Percentiles rank a stretch among this genome's conserved stretches.
These are phyloP conservation scores for Sonneratia alba DNA, from an alignment of 345 rosid species.

Conservation along the genomic window DNA sequence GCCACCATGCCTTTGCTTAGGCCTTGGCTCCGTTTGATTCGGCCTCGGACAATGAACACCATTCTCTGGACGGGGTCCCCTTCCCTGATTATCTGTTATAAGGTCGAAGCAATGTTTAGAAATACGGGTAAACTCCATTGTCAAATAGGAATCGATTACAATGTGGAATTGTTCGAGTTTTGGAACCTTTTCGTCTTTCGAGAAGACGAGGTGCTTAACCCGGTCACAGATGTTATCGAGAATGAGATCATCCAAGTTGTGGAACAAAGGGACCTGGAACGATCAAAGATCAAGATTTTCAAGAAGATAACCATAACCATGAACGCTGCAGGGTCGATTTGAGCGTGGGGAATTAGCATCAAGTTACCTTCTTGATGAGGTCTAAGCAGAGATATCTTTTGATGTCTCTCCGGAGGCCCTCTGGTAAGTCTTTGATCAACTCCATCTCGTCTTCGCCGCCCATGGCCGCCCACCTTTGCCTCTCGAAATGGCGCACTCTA, in stretches of 20 bases:
- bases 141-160: background rate
- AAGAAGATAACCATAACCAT: background rate
- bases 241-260: constrained; percentile 66
- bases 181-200: constrained; percentile 76
- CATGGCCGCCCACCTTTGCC: constrained; percentile 59
- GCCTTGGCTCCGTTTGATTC: constrained; percentile 47
- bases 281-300: background rate
- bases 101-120: background rate
- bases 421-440: constrained; percentile 65
- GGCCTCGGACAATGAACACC: constrained; percentile 59
- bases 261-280: constrained; percentile 70
- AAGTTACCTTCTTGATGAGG: constrained; percentile 59
- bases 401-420: constrained; percentile 83
- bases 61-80: constrained; percentile 87
- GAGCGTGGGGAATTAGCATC: background rate
- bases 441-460: constrained; percentile 79
- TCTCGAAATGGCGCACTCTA: constrained; percentile 69
- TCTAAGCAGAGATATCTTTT: constrained; percentile 77
- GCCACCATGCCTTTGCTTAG: constrained; percentile 70
- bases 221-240: constrained; percentile 91
- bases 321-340: background rate
- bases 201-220: constrained; percentile 61
- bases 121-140: background rate
- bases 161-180: background rate
- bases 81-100: constrained; percentile 70